Conservation (phyloP, 2,329 filamentous ascomycete species). For the Dactylellina parvicollis region DNA sequence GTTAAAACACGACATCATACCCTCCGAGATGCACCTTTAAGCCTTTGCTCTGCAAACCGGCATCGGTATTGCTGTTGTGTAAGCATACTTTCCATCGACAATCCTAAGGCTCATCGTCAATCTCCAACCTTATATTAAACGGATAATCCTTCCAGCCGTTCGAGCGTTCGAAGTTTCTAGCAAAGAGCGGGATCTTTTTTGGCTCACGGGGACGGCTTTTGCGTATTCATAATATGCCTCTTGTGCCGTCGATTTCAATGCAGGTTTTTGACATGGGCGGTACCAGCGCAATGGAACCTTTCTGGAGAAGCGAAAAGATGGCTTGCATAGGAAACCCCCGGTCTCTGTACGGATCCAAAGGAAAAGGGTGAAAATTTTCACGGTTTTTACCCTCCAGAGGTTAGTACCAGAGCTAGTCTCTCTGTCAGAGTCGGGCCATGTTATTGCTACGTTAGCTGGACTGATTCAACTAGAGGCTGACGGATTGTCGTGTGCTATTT, state of each 20-base stretch:
- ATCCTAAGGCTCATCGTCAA: slow-evolving; percentile 24
- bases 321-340: not conserved
- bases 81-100: slow-evolving; percentile 19
- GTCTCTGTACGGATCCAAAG: not conserved
- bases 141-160: slow-evolving; percentile 20
- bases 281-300: not conserved
- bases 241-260: slow-evolving; percentile 37
- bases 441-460: not conserved
- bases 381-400: not conserved
- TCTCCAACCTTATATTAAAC: slow-evolving; percentile 17
- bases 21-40: slow-evolving; percentile 29
- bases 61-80: slow-evolving; percentile 38
- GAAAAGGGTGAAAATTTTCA: slow-evolving; percentile 5
- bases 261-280: slow-evolving; percentile 7
- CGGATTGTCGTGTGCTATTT: slow-evolving; percentile 12
- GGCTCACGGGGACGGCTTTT: slow-evolving; percentile 36
- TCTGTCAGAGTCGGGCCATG: too few relatives aligned
- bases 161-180: slow-evolving; percentile 48
- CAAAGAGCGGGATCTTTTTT: slow-evolving; percentile 45
- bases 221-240: slow-evolving; percentile 5
- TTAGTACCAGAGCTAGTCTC: slow-evolving; percentile 1
- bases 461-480: not conserved
- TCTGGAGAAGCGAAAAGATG: slow-evolving; percentile 8
- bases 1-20: slow-evolving; percentile 53
- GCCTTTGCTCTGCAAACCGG: slow-evolving; percentile 24